These are phyloP conservation scores for Metschnikowia picachoensis DNA, from an alignment of 805 yeast species.

Conservation along the genomic window DNA sequence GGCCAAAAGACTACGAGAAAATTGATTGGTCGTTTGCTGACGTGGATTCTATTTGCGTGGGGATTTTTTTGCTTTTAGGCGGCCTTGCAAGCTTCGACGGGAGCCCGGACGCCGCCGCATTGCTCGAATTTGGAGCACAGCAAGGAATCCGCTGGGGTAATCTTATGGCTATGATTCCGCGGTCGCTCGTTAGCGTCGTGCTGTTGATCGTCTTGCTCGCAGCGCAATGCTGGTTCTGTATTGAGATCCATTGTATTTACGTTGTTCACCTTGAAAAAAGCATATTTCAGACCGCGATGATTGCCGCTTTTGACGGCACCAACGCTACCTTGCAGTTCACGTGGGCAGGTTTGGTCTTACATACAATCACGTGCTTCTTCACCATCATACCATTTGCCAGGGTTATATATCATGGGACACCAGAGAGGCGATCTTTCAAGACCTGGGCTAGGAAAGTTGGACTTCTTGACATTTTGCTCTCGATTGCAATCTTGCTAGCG, in stretches of 20 bases:
- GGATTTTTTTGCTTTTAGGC: slow-evolving; percentile 6
- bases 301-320: neutral
- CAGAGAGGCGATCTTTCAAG: neutral
- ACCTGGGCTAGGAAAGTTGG: slow-evolving; percentile 1
- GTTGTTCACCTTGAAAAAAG: slow-evolving; percentile 7
- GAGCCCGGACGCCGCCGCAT: slow-evolving; percentile 3
- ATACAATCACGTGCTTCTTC: slow-evolving; percentile 7
- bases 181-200: neutral
- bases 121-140: slow-evolving; percentile 7
- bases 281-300: slow-evolving; percentile 5
- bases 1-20: neutral
- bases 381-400: slow-evolving; percentile 11
- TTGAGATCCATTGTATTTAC: slow-evolving; percentile 1
- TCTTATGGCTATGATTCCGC: neutral
- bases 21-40: slow-evolving; percentile 10
- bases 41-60: slow-evolving; percentile 9
- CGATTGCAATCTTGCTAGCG: slow-evolving; percentile 1
- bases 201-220: neutral
- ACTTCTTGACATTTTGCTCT: neutral
- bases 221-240: neutral
- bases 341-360: slow-evolving; percentile 13
- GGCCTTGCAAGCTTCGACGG: slow-evolving; percentile 1
- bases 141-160: slow-evolving; percentile 5
- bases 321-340: neutral
- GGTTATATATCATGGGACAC: neutral